A percentile compares a stretch with the other conserved stretches of the same genome.
Evolutionary conservation across 257 asterid genomes (phyloP).

Genomic region (Voacanga thouarsii): DNA sequence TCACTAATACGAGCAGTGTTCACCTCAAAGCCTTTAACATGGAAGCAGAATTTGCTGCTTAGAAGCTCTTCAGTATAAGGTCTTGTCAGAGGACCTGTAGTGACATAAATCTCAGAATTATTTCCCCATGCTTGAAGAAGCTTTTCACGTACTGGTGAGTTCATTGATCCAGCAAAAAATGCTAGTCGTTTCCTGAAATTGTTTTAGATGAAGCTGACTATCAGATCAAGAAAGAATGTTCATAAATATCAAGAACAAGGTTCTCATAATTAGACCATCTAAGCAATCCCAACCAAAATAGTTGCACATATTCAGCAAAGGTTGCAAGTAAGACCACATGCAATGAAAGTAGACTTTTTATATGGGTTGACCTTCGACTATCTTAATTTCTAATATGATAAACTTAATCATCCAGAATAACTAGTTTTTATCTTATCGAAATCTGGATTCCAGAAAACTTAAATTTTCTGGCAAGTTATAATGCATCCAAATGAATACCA

Average conservation of each 20-base stretch:
- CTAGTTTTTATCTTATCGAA: too few species aligned
- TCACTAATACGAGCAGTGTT: constrained; percentile 92
- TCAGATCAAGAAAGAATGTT: background rate
- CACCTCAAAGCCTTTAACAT: constrained; percentile 86
- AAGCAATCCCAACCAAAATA: background rate
- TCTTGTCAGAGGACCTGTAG: constrained; percentile 48
- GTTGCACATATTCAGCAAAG: background rate
- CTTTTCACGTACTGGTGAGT: constrained; percentile 81
- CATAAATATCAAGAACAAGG: constrained; percentile 4
- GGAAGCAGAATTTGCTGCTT: constrained; percentile 80
- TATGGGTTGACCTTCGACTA: too few species aligned
- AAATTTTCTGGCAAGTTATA: too few species aligned
- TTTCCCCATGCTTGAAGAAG: constrained; percentile 76
- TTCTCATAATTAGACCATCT: background rate
- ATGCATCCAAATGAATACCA: background rate
- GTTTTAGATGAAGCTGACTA: constrained; percentile 1
- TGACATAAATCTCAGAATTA: constrained; percentile 60
- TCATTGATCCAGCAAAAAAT: constrained; percentile 75
- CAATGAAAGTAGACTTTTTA: too few species aligned
- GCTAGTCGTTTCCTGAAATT: constrained; percentile 61
- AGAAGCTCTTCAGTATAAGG: constrained; percentile 62
- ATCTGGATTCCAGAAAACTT: too few species aligned
- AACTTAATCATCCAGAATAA: too few species aligned
- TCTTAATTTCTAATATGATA: too few species aligned
- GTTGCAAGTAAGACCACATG: too few species aligned